Evolutionary conservation across 192 early-diverging fungal genomes (phyloP), one percentile per base, ranked within the genome.

Genomic region (Spizellomyces punctatus): DNA sequence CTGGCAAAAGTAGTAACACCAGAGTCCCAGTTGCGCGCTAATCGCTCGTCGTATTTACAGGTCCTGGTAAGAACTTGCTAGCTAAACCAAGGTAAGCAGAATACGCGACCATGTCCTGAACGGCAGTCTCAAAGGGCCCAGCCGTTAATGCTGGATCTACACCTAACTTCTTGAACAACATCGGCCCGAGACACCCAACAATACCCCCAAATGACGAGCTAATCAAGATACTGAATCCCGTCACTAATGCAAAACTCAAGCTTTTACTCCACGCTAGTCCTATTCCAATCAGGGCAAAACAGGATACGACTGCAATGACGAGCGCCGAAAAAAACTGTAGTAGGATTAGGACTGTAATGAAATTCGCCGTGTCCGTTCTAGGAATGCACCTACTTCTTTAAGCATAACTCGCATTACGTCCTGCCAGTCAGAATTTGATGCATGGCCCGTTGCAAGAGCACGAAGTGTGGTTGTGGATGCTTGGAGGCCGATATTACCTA

Each of bases 111-210:
- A 80, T 61, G 56, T 82, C 81, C 67, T 82, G 81, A 8, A 79
- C 50, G 8, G 81, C 81, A 12, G 81, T 82, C 64, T 82, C 81
- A 52, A 82, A 79, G 7, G 81, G 81, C 41, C 81, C 81, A 9
- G 81, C 76, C 46, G 77, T 76, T 46, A 80, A 41, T 43, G 81
- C 81, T 6, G 81, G 81, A 67, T 82, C 81, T n/a, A 79, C 50
- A 8, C 72, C 75, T 17, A 82, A 61, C 27, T 14, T 46, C 66
- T 80, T 77, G 46, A 79, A 76, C 21, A 77, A 10, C 36, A 82
- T 22, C 44, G 78, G 78, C 8, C 67, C 67, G 5, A 63, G 12
- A 50, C 71, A 67, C 2, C 78, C 81, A 19, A 82, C 43, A 19
- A 66, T 58, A 10, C 81, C 78, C 41, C 67, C 80, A 5, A 78